Evolutionary conservation across 108 stramenopile species (phyloP), one percentile per base, ranked within the genome.

Genomic region (Cyclotella sp.): DNA sequence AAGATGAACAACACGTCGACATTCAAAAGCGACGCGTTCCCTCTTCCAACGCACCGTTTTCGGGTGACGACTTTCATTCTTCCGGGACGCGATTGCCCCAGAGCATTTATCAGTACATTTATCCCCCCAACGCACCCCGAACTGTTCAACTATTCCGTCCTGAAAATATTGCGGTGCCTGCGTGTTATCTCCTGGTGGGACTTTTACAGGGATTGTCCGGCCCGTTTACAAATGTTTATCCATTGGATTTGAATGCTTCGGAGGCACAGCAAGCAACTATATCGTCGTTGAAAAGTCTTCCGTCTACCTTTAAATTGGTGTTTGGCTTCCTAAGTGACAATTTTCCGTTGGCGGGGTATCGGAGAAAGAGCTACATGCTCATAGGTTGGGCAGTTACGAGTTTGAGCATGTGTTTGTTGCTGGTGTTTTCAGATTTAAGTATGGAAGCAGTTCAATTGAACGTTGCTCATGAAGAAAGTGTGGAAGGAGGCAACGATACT

Each of bases 211-310:
- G 94, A 18, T 58, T 95, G 44, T 79, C 82, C 26, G 89, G 88
- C 12, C 90, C 91, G 12, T 82, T 95, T 61, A 88, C 91, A 47
- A 92, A 92, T 79, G 91, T 90, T 0, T 92, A 92, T 61, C 94
- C 94, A 2, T 55, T 90, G 26, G 91, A 92, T 80, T 77, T 95
- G 43, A 80, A 77, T 51, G 94, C 94, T 18, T 83, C 90, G 14
- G 91, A 92, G 70, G 94, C 94, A 6, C 94, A 95, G 49, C 91
- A 95, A 62, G 83, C 89, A 12, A 91, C 90, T 8, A 79, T 94
- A 29, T 77, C 81, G 0, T 77, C 78, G 30, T 63, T 94, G 22
- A 86, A 86, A 55, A 82, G 84, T 55, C 68, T 93, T 12, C 92
- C 92, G 2, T 84, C 92, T 0, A 77, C 87, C 9, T 89, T 95